Conservation (phyloP, 495 filamentous ascomycete genomes). For the Pseudomonodictys pantanalensis region DNA sequence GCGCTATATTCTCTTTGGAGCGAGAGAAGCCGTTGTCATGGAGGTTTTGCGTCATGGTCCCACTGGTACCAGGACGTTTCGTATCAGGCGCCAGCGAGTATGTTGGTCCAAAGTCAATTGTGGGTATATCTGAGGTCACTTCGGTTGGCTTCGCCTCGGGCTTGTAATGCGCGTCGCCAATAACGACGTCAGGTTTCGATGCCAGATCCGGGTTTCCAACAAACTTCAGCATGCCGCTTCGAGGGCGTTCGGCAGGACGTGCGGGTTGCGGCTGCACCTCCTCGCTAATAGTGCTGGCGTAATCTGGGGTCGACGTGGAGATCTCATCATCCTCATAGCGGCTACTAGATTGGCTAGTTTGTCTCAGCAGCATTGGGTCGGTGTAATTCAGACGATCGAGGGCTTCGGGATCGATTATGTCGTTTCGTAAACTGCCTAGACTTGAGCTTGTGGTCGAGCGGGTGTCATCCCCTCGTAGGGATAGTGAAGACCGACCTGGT, state of each 20-base stretch:
- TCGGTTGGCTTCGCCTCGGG: conserved; percentile 36
- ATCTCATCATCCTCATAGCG: conserved; percentile 36
- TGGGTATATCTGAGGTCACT: conserved; percentile 57
- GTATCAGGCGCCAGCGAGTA: conserved; percentile 52
- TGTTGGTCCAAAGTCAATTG: conserved; percentile 85
- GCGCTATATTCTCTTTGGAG: conserved; percentile 25
- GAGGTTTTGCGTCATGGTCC: conserved; percentile 41
- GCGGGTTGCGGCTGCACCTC: conserved; percentile 21
- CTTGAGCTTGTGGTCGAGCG: conserved; percentile 47
- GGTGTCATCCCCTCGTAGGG: conserved; percentile 31
- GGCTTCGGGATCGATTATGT: conserved; percentile 63
- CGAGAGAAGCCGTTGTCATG: conserved; percentile 28
- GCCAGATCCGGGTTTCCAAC: conserved; percentile 60
- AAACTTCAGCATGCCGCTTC: conserved; percentile 79
- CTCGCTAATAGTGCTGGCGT: conserved; percentile 44
- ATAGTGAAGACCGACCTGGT: conserved; percentile 32
- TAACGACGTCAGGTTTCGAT: conserved; percentile 50
- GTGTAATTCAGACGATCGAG: conserved; percentile 48
- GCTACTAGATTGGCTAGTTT: conserved; percentile 32
- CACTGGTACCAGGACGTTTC: conserved; percentile 44
- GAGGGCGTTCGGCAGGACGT: conserved; percentile 56
- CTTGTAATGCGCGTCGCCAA: conserved; percentile 60
- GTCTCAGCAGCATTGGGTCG: conserved; percentile 10
- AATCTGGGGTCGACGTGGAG: conserved; percentile 44
- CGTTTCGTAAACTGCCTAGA: conserved; percentile 61